These are phyloP conservation scores for Zea luxurians DNA, from an alignment of 176 grass and related monocot genomes.

Conservation along the genomic window DNA sequence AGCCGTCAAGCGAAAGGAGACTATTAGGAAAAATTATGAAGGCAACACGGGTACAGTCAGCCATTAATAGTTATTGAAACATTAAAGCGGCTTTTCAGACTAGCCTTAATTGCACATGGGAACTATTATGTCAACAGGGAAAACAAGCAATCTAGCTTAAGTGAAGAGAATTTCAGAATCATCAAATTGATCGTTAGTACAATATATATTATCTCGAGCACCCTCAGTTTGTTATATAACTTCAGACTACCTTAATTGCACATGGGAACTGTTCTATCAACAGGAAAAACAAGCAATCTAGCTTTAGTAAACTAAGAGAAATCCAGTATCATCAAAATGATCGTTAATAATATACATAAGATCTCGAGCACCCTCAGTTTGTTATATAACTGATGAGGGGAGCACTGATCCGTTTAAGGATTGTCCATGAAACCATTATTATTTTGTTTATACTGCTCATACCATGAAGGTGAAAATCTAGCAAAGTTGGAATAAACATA, in stretches of 20 bases:
- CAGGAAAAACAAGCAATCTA: too few relatives aligned
- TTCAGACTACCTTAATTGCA: too few relatives aligned
- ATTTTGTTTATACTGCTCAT: not conserved
- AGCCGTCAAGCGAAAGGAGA: not conserved
- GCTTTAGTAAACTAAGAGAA: too few relatives aligned
- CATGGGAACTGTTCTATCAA: too few relatives aligned
- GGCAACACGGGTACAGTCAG: not conserved
- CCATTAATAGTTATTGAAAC: not conserved
- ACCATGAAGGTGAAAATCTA: constrained; percentile 1
- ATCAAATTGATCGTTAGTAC: not conserved
- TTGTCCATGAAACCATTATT: not conserved
- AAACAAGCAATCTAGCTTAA: not conserved
- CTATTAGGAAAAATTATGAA: too few relatives aligned
- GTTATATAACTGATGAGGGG: not conserved
- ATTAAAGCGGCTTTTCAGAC: not conserved
- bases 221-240: not conserved
- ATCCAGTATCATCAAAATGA: too few relatives aligned
- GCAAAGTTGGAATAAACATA: not conserved
- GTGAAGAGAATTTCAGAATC: not conserved
- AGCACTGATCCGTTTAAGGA: not conserved
- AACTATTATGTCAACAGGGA: constrained; percentile 5
- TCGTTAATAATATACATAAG: too few relatives aligned
- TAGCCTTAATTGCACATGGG: not conserved
- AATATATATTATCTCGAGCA: not conserved
- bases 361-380: not conserved